Conservation (phyloP, 352 stramenopile species). For the Globisporangium paroecandrum region DNA sequence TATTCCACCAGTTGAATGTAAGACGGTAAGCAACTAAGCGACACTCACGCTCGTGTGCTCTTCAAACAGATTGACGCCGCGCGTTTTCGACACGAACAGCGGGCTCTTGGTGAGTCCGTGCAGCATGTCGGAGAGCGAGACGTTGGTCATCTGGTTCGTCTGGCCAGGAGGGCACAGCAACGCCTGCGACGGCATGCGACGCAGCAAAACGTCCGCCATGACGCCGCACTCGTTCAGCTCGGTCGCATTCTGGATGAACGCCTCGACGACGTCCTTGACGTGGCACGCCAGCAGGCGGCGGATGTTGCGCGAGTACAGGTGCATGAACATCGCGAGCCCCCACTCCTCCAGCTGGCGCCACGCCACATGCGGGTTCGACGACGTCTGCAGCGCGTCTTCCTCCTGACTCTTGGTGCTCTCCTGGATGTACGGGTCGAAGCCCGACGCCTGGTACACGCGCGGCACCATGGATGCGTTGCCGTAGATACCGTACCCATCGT, state of each 20-base stretch:
- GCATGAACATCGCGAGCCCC: conserved; percentile 83
- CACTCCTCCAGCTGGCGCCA: conserved; percentile 78
- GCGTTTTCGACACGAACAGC: conserved; percentile 74
- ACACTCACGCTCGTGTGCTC: conserved; percentile 72
- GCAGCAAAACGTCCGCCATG: conserved; percentile 74
- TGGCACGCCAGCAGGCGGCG: conserved; percentile 77
- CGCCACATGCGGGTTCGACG: conserved; percentile 64
- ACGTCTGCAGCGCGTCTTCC: conserved; percentile 71
- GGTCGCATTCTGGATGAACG: conserved; percentile 75
- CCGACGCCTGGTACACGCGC: conserved; percentile 79
- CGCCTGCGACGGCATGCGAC: conserved; percentile 64
- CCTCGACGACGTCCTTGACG: conserved; percentile 81
- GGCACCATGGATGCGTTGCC: conserved; percentile 62
- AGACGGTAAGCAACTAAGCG: conserved; percentile 12
- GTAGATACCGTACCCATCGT: conserved; percentile 66
- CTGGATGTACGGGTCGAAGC: conserved; percentile 68
- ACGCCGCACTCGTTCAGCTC: conserved; percentile 79
- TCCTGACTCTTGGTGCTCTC: conserved; percentile 62
- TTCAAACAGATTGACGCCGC: conserved; percentile 73
- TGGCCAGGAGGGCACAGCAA: conserved; percentile 71
- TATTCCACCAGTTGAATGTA: neutral
- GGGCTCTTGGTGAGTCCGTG: conserved; percentile 54
- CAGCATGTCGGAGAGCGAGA: conserved; percentile 81
- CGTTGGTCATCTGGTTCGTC: conserved; percentile 74
- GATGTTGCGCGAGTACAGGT: conserved; percentile 83